Evolutionary conservation across 257 asterid species (phyloP), one percentile per base, ranked within the genome.

Genomic region (Solanum sitiens): DNA sequence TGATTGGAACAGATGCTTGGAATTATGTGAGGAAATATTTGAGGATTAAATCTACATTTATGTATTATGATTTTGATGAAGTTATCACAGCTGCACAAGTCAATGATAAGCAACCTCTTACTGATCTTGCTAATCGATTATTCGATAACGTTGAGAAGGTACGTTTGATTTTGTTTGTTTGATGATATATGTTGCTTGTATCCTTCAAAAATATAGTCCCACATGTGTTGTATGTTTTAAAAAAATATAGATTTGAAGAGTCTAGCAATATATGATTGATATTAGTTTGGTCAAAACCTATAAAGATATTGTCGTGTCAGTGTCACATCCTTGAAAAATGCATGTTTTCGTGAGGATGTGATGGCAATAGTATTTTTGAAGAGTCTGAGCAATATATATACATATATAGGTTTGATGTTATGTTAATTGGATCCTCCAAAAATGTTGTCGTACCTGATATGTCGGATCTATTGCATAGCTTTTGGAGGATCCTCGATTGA

Each of bases 51-150:
- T 93, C 95, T 0, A 95, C 98, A 2, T 93, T 92, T 83, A 96
- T 95, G 98, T 96, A 96, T 90, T 93, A 83, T 18, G 98, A 96
- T 89, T 96, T 96, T 10, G 98, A 95, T 86, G 91, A 94, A 53
- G 92, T 96, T 4, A 94, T 96, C 86, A 88, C 98, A 0, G 97
- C 97, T 15, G 93, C 98, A 10, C 35, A 93, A 0, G 87, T 37
- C 1, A 91, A 88, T 80, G 96, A 96, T 42, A 94, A 94, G 90
- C 89, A 90, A 88, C 84, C 94, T 32, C 94, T 96, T 3, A 91
- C 86, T 3, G 94, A 93, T 77, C 98, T 95, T 71, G 98, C 98
- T 42, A 96, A 95, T 84, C 91, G 94, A n/a, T 89, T 96, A 86
- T 96, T 96, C 33, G 96, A 96, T 91, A 96, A 83, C 33, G 83